Evolutionary conservation across 352 stramenopile species (phyloP).

Genomic region (Globisporangium camurandrum): DNA sequence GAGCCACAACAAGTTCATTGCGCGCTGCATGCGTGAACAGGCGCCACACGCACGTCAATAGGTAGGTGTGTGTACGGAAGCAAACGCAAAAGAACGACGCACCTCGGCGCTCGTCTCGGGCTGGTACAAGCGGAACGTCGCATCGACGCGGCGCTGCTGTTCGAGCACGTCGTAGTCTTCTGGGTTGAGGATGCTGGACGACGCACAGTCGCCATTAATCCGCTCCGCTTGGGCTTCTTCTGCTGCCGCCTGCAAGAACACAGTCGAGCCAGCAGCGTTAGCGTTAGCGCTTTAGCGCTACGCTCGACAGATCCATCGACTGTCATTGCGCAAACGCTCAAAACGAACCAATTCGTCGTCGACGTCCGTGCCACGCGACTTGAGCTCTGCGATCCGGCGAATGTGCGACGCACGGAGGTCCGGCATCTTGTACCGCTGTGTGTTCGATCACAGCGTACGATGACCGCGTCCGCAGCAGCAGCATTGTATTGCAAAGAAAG

Average conservation of each 20-base stretch:
- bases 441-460: too few relatives aligned
- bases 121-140: slow-evolving; percentile 48
- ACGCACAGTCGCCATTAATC: too few relatives aligned
- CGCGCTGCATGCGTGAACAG: slow-evolving; percentile 17
- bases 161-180: slow-evolving; percentile 14
- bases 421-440: slow-evolving; percentile 49
- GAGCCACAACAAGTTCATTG: slow-evolving; percentile 69
- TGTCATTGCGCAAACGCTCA: too few relatives aligned
- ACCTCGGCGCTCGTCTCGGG: slow-evolving; percentile 67
- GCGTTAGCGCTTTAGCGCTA: too few relatives aligned
- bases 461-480: too few relatives aligned
- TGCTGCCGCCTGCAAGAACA: slow-evolving; percentile 1
- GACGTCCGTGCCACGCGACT: slow-evolving; percentile 26
- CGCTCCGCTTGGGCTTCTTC: too few relatives aligned
- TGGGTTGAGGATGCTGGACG: slow-evolving; percentile 8
- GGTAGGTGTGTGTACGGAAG: background rate
- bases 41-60: background rate
- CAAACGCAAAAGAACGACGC: background rate
- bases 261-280: background rate
- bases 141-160: slow-evolving; percentile 25
- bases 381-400: slow-evolving; percentile 52
- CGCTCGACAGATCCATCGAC: too few relatives aligned
- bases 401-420: slow-evolving; percentile 60
- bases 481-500: too few relatives aligned
- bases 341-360: too few relatives aligned